Evolutionary conservation across 2,329 filamentous ascomycete species (phyloP), one percentile per base, ranked within the genome.

Genomic region (Fusarium acutatum): DNA sequence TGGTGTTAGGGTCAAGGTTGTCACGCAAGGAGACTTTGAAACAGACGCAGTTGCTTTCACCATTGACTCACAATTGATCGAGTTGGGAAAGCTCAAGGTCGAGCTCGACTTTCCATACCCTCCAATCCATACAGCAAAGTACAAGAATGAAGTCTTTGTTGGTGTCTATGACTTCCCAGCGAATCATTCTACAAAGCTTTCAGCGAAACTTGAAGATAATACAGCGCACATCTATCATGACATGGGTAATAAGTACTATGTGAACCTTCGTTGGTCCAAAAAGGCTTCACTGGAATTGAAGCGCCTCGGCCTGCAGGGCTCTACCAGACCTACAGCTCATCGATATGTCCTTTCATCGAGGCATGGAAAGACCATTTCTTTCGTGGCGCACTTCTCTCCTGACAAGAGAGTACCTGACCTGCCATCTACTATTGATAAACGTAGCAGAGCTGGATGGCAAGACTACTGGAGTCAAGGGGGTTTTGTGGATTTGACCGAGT

Each of bases 61-160:
- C 6, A 76, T 85, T 9, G 75, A 84, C 11, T 84, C 84, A 0
- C 49, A 73, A 2, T 79, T 85, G 5, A 24, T 86, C 4, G 58
- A 63, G 2, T 74, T 67, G 0, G 81, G 82, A 1, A 79, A 80
- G 7, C 72, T 86, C 3, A 71, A 78, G 0, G 75, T 84, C 10
- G 82, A 84, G 26, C 69, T 86, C 20, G 84, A 86, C 65, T 86
- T 83, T 57, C 83, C 84, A 0, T 86, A 84, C 46, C 83, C 82
- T 0, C 82, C 82, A 3, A 78, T 83, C 4, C 82, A 84, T 47
- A 78, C 78, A 5, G 80, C 80, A 7, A 78, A 79, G n/a, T 84
- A 84, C 67, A 86, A 86, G 64, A 86, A 85, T 53, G 82, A 83
- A 17, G 80, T 83, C 4, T 86, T 84, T 37, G 83, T 81, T 0